Conservation (phyloP, 73 alveolate species). For the Urostyla sp. region DNA sequence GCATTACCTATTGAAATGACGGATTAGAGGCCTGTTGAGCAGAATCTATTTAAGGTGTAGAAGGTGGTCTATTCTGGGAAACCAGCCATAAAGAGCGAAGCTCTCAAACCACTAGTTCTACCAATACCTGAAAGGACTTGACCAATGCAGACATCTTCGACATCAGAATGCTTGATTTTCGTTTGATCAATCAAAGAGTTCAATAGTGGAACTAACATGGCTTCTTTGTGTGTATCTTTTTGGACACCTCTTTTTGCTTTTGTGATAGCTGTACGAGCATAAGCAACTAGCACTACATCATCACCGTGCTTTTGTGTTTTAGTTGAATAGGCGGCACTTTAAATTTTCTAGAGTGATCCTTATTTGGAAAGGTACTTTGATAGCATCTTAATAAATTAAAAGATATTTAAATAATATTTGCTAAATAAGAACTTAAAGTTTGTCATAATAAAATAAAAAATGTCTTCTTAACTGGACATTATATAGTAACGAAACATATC, state of each 20-base stretch:
- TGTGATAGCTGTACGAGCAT: constrained; percentile 72
- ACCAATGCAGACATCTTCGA: constrained; percentile 79
- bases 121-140: constrained; percentile 70
- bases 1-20: constrained; percentile 66
- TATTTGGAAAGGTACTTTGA: no score
- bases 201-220: constrained; percentile 64
- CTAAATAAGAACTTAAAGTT: no score
- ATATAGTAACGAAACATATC: not conserved
- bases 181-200: constrained; percentile 55
- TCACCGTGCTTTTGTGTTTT: no score
- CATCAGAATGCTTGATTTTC: constrained; percentile 48
- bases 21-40: constrained; percentile 80
- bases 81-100: constrained; percentile 60
- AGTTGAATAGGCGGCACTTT: no score
- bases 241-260: constrained; percentile 77
- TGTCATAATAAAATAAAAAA: not conserved
- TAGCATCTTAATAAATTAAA: no score
- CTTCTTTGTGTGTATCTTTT: constrained; percentile 66
- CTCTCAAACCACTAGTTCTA: constrained; percentile 67
- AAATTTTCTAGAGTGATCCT: no score
- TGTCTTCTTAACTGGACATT: not conserved
- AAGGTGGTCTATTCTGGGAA: constrained; percentile 67
- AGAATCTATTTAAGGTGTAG: constrained; percentile 70
- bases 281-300: constrained; percentile 63
- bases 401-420: no score